These are phyloP conservation scores for Fusarium bactridioides DNA, from an alignment of 2,329 filamentous ascomycete genomes.

Conservation along the genomic window DNA sequence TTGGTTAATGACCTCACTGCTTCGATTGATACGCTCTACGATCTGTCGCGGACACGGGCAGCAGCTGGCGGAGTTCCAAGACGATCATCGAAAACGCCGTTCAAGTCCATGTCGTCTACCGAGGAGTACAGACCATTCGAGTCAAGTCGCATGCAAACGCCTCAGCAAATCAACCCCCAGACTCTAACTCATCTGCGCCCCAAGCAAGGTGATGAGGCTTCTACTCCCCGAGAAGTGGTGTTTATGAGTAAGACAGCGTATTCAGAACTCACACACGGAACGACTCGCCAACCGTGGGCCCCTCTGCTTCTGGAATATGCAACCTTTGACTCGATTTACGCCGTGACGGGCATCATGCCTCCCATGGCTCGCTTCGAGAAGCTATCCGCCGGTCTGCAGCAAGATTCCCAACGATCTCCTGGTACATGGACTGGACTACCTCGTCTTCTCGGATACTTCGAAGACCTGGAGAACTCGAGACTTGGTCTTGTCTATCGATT, in stretches of 20 bases:
- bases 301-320: slow-evolving; percentile 77
- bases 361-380: slow-evolving; percentile 72
- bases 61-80: slow-evolving; percentile 52
- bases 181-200: slow-evolving; percentile 59
- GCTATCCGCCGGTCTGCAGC: slow-evolving; percentile 65
- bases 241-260: slow-evolving; percentile 61
- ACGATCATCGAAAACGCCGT: slow-evolving; percentile 43
- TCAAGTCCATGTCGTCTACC: slow-evolving; percentile 47
- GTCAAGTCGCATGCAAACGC: slow-evolving; percentile 67
- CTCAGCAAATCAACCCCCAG: slow-evolving; percentile 65
- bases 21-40: slow-evolving; percentile 82
- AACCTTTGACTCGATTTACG: slow-evolving; percentile 68
- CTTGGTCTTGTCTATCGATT: slow-evolving; percentile 80
- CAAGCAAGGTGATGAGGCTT: slow-evolving; percentile 48
- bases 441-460: slow-evolving; percentile 73
- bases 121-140: slow-evolving; percentile 63
- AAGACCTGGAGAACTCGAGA: slow-evolving; percentile 74
- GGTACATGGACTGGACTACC: slow-evolving; percentile 69
- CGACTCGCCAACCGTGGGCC: slow-evolving; percentile 55
- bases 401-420: slow-evolving; percentile 59
- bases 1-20: slow-evolving; percentile 77
- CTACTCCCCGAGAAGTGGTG: slow-evolving; percentile 55
- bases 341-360: slow-evolving; percentile 68
- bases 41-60: slow-evolving; percentile 73
- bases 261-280: slow-evolving; percentile 54